Conservation (phyloP, 1,284 basidiomycete species). For the Pholiota adiposa region DNA sequence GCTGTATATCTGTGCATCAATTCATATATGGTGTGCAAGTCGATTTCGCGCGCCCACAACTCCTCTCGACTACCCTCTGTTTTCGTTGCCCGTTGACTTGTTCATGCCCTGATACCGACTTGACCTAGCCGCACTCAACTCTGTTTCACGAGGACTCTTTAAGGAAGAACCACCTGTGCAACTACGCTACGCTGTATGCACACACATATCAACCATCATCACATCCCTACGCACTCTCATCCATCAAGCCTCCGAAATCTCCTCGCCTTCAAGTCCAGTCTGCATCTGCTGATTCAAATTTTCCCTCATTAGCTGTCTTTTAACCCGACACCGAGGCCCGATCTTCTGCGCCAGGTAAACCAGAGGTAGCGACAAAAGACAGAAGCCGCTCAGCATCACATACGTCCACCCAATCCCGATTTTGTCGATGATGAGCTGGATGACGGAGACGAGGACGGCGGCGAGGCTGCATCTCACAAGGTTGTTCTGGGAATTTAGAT, state of each 20-base stretch:
- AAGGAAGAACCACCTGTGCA: no score
- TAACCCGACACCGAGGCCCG: constrained; percentile 4
- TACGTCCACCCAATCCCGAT: constrained; percentile 54
- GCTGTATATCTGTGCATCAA: no score
- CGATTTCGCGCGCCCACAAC: no score
- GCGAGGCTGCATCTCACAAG: constrained; percentile 52
- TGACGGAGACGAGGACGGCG: constrained; percentile 49
- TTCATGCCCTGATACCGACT: no score
- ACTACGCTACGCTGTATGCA: no score
- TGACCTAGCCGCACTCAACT: no score
- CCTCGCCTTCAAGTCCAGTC: not conserved
- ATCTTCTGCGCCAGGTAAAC: constrained; percentile 26
- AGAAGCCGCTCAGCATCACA: constrained; percentile 43
- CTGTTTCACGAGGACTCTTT: no score
- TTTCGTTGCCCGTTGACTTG: no score
- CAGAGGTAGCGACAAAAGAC: constrained; percentile 41
- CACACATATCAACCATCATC: no score
- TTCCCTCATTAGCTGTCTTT: constrained; percentile 1
- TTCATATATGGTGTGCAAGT: no score
- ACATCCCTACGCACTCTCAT: no score
- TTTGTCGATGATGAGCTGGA: constrained; percentile 45
- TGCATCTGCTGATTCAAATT: not conserved
- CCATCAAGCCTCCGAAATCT: not conserved
- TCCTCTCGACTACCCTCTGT: no score
- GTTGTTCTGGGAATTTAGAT: constrained; percentile 43